Base-by-base conservation (phyloP, 108 stramenopile genomes). In the Cylindrotheca closterium region DNA sequence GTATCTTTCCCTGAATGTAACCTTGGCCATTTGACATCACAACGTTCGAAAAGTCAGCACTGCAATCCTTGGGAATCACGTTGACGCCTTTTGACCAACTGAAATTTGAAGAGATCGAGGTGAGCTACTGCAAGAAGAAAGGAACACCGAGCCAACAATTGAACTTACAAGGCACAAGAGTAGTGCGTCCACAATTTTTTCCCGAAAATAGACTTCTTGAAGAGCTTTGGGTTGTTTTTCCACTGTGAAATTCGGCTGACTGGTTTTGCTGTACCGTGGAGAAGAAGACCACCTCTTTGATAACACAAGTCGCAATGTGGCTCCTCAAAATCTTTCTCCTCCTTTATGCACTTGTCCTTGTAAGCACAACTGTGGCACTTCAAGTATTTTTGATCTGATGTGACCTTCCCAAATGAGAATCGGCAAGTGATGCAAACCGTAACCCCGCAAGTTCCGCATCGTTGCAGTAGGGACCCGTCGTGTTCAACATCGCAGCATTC, bases 291-390 rank as follows among this genome's bases (percentile, higher is more conserved):
- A 24, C 71, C 69, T 52, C 53, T 67, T 53, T 76, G 67, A 71
- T 77, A 63, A 55, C 93, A 95, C 74, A 89, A 60, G 57, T 79
- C 57, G 57, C 93, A 95, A 26, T 72, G 62, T 7, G 93, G 87
- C 7, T 32, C 17, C 30, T 68, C 74, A 45, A 69, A 74, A 0
- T 74, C 64, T 49, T 70, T 66, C 1, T 60, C 50, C 10, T 30
- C 37, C 25, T 55, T 60, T 48, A 63, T 63, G 19, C 71, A 61
- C 46, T 78, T 67, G 24, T 62, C 58, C 30, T 68, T 68, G 33
- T 56, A 87, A 29, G 53, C 49, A 59, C 89, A 91, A 30, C 60
- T 57, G 33, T 56, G 33, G 63, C 89, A 94, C 18, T 51, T 51
- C 30, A 59, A 73, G 12, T 32, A 27, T 47, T 47, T 51, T 63